Base-by-base conservation (phyloP, 331 rosid species). In the Malus hybrid region DNA sequence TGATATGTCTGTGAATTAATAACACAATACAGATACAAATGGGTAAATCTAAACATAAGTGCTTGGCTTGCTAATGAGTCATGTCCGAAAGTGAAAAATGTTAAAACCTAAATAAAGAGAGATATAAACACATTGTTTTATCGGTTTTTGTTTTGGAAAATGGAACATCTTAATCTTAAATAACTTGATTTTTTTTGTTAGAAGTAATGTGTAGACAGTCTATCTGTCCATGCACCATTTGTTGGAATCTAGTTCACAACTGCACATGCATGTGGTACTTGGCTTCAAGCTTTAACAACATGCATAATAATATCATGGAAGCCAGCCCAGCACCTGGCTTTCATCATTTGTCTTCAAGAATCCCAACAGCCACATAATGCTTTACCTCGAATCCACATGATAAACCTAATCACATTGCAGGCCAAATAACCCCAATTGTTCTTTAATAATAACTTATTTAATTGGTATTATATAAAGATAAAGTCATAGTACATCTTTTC, bases 161-260 rank as follows among this genome's bases (percentile, higher is more conserved):
- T 52, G 20, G 57, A 16, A 6, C 57, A 52, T 16, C 8, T 52
- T 52, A 6, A 6, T 52, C 10, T 50, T 50, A 50, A 50, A 16
- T 50, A 50, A 50, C 44, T 39, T 0, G 12, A 39, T 39, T 39
- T 39, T 29, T 31, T 39, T 39, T 39, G 12, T 50, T 50, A 50
- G 4, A 50, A 6, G 16, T 50, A 16, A 6, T 6, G 56, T 50
- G 56, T 16, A 16, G 7, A 50, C 3, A 5, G n/a, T 15, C 12
- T 16, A 11, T 31, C 10, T 32, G 24, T 65, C 7, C 20, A 19
- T 9, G 3, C 15, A 36, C 39, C 39, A 55, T 32, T 60, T 39
- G 76, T 16, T 73, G 57, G 68, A 73, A 73, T 72, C 67, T 3
- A 31, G 69, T 22, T 42, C 76, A 39, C 46, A 10, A 31, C 59